Evolutionary conservation across 441 rosid species (phyloP).

Genomic region (Daphne laureola): DNA sequence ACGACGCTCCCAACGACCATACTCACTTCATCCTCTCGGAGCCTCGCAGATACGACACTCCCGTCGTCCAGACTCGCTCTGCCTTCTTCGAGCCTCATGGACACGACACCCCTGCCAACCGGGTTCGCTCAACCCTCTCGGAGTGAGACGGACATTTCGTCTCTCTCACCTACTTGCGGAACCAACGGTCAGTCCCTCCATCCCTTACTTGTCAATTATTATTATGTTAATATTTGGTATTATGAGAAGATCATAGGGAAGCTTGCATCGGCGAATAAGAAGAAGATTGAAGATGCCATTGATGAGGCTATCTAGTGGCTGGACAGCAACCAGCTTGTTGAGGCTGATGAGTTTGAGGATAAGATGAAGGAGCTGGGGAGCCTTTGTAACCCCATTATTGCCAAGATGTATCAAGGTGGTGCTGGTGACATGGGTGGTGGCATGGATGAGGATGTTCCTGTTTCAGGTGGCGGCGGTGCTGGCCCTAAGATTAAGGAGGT

Average conservation of each 20-base stretch:
- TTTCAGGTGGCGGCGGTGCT: conserved; percentile 33
- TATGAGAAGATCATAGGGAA: conserved; percentile 37
- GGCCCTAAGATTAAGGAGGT: conserved; percentile 59
- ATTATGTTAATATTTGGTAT: too few species aligned
- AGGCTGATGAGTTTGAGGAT: conserved; percentile 38
- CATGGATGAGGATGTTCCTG: conserved; percentile 35
- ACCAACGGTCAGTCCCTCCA: too few species aligned
- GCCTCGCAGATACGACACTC: too few species aligned
- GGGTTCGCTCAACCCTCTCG: too few species aligned
- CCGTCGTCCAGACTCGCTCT: too few species aligned
- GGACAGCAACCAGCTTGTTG: conserved; percentile 38
- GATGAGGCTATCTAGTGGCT: conserved; percentile 39
- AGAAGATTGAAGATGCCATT: conserved; percentile 43
- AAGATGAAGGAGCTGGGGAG: conserved; percentile 48
- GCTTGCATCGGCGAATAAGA: conserved; percentile 32
- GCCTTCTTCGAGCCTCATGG: too few species aligned
- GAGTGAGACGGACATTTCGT: too few species aligned
- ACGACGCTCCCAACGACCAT: too few species aligned
- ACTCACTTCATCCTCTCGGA: too few species aligned
- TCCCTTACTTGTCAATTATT: too few species aligned
- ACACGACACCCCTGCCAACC: too few species aligned
- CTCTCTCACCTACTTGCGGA: too few species aligned
- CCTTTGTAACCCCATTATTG: conserved; percentile 43
- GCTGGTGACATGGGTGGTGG: conserved; percentile 37
- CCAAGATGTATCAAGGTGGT: conserved; percentile 46